Evolutionary conservation across 2,329 filamentous ascomycete genomes (phyloP), one percentile per base, ranked within the genome.

Genomic region (Ascosphaera aggregata): DNA sequence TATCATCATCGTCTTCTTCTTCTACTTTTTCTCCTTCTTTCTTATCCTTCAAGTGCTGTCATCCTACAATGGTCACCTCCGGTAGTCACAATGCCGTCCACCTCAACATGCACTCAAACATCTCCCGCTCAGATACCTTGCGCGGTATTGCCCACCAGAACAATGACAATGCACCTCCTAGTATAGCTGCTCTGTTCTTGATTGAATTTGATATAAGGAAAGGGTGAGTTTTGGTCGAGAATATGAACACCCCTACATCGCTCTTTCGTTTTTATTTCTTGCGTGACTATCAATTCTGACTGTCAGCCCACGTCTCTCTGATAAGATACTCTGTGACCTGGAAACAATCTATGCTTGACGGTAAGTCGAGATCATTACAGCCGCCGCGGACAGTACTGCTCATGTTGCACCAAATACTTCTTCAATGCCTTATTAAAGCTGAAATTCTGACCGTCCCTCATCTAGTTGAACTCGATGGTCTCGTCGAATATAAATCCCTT

Each of bases 401-500:
- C n/a, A n/a, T n/a, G n/a, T n/a, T n/a, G n/a, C n/a, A n/a, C n/a
- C n/a, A n/a, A n/a, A n/a, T n/a, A n/a, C n/a, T n/a, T n/a, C n/a
- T n/a, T n/a, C n/a, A n/a, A n/a, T n/a, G n/a, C n/a, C n/a, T n/a
- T n/a, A n/a, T n/a, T n/a, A n/a, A n/a, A n/a, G n/a, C n/a, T n/a
- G n/a, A n/a, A n/a, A n/a, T n/a, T n/a, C n/a, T n/a, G n/a, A n/a
- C n/a, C n/a, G 15, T 40, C 16, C 24, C 27, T 13, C 8, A 34
- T 16, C 18, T n/a, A 68, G 65, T 71, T 32, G 56, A 65, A 36
- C 69, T 95, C 37, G 80, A 92, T 48, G 82, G 82, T 40, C 73
- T 79, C 18, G 82, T 94, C 50, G 89, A 98, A 59, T 98, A 84
- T 68, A 95, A 94, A 60, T 91, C 82, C 44, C 67, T 98, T 36